Base-by-base conservation (phyloP, 108 stramenopile species). In the Aurantiochytrium sp. region DNA sequence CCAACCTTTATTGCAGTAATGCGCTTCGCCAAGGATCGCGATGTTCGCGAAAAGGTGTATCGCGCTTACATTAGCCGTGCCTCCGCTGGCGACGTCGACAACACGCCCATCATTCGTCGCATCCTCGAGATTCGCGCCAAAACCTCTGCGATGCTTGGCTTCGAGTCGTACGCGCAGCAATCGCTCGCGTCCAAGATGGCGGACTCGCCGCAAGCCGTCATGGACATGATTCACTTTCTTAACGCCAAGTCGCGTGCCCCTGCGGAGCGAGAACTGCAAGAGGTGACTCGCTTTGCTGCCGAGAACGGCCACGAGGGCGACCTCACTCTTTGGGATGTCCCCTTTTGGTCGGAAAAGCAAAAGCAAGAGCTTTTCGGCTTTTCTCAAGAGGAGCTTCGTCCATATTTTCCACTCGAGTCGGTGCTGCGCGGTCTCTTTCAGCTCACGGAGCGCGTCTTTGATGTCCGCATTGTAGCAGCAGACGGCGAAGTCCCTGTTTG, bases 111-210 rank as follows among this genome's bases (percentile, higher is more conserved):
- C 59, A 97, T 99, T 88, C 92, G 96, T 58, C 96, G 96, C 87
- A 97, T 98, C 29, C 91, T 99, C 51, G 90, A 93, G 71, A 88
- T 98, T 58, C 96, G 95, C 90, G 88, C 92, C 58, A 96, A 96
- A 90, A 94, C 95, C 93, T 93, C 97, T 14, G 89, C 93, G 51
- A 73, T 98, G 90, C 93, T 99, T 14, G 98, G 97, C 59, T 98
- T 96, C 89, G 88, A 92, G 10, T 97, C 95, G 89, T 97, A 96
- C 90, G 98, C 98, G 5, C 95, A 96, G 93, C 90, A 92, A 44
- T 95, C 95, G 72, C 92, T 98, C 60, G 95, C 96, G 12, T 88
- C 92, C 28, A 97, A 99, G 93, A 99, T 99, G 98, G 98, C 98
- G n/a, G 96, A 95, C 43, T 88, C 89, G 64, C 96, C 97, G 44